Conservation (phyloP, 768 basidiomycete genomes). For the Jaapia argillacea region DNA sequence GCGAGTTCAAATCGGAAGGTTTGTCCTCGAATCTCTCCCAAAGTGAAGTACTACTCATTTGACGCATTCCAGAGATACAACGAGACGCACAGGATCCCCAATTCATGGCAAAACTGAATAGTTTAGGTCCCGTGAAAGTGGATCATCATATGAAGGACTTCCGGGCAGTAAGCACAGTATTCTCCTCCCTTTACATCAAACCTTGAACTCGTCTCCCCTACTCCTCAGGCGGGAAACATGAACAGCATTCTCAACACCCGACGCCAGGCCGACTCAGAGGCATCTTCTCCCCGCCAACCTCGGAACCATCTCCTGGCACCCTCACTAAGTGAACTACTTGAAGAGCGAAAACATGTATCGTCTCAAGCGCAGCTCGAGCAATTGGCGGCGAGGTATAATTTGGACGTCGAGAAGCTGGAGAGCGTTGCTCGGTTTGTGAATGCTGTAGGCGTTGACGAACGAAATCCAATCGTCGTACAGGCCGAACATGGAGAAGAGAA, state of each 20-base stretch:
- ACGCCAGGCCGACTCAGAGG: slow-evolving; percentile 44
- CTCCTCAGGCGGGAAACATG: slow-evolving; percentile 19
- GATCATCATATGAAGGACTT: slow-evolving; percentile 50
- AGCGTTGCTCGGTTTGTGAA: slow-evolving; percentile 47
- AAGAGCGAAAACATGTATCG: slow-evolving; percentile 44
- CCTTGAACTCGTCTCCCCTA: background rate
- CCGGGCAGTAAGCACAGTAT: slow-evolving; percentile 29
- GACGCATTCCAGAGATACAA: slow-evolving; percentile 37
- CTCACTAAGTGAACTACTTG: slow-evolving; percentile 46
- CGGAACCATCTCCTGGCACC: slow-evolving; percentile 47
- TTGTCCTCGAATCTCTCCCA: background rate
- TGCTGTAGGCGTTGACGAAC: slow-evolving; percentile 48
- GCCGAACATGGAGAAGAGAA: too few relatives aligned
- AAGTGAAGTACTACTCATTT: background rate
- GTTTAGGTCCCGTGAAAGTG: slow-evolving; percentile 60
- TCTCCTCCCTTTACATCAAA: background rate
- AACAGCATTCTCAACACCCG: slow-evolving; percentile 44
- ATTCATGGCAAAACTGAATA: slow-evolving; percentile 52
- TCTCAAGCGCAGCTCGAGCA: slow-evolving; percentile 31
- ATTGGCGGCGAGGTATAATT: slow-evolving; percentile 42
- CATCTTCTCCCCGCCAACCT: slow-evolving; percentile 26
- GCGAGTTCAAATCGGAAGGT: slow-evolving; percentile 45
- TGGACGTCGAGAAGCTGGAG: slow-evolving; percentile 44
- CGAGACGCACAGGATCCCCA: slow-evolving; percentile 64
- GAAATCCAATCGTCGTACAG: too few relatives aligned